Evolutionary conservation across 331 rosid genomes (phyloP).

Genomic region (Quercus phellos): DNA sequence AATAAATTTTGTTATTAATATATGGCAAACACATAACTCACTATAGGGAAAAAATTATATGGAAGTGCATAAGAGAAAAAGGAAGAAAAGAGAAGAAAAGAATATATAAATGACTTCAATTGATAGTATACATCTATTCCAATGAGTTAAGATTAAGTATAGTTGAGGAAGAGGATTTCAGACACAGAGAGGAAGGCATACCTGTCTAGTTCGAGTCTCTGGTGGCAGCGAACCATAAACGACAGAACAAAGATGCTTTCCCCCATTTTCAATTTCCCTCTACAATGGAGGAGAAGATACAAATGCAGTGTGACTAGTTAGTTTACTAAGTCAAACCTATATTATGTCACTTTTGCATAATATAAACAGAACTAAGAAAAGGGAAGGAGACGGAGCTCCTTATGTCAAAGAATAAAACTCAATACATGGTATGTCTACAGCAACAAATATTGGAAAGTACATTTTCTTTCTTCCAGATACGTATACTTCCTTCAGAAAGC

Average conservation of each 20-base stretch:
- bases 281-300: slow-evolving; percentile 23
- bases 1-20: neutral
- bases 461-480: neutral
- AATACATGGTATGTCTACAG: neutral
- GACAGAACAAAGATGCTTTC: slow-evolving; percentile 85
- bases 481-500: neutral
- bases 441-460: neutral
- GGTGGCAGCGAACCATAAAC: slow-evolving; percentile 98
- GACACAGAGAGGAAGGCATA: slow-evolving; percentile 30
- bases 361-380: slow-evolving; percentile 14
- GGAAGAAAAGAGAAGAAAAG: neutral
- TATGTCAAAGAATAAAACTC: slow-evolving; percentile 1
- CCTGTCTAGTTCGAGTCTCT: slow-evolving; percentile 96
- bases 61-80: slow-evolving; percentile 1
- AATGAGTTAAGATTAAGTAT: slow-evolving; percentile 12
- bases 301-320: slow-evolving; percentile 23
- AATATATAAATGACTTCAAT: neutral
- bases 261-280: slow-evolving; percentile 60
- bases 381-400: neutral
- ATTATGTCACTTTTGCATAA: neutral
- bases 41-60: neutral
- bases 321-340: neutral
- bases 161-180: slow-evolving; percentile 15
- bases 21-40: slow-evolving; percentile 8
- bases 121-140: neutral